Evolutionary conservation across 179 eudicot species (phyloP).

Genomic region (Pouteria campechiana): DNA sequence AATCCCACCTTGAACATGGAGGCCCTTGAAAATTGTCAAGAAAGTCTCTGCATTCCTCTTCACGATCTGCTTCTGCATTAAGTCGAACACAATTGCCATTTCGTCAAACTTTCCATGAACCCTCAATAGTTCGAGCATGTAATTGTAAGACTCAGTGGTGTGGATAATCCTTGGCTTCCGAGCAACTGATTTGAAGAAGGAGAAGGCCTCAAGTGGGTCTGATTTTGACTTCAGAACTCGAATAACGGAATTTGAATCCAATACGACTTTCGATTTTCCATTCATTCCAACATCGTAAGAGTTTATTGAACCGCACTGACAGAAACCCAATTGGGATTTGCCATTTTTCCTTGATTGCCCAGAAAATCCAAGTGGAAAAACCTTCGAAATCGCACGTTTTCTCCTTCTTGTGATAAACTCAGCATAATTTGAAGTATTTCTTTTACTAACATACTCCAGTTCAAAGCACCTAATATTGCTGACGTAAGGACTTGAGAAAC

Average conservation of each 20-base stretch:
- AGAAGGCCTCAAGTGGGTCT: conserved; percentile 36
- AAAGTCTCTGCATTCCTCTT: conserved; percentile 67
- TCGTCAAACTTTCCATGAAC: conserved; percentile 34
- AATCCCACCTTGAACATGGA: conserved; percentile 61
- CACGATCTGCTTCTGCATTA: conserved; percentile 82
- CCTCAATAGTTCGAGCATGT: conserved; percentile 73
- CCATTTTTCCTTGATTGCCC: conserved; percentile 31
- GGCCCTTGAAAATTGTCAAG: conserved; percentile 58
- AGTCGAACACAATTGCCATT: conserved; percentile 62
- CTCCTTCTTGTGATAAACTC: conserved; percentile 5
- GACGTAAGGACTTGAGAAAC: conserved; percentile 12
- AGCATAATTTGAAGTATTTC: conserved; percentile 4
- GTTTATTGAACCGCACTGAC: conserved; percentile 24
- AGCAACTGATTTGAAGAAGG: conserved; percentile 39
- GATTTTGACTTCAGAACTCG: conserved; percentile 32
- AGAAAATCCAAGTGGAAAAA: conserved; percentile 18
- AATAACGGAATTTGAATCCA: conserved; percentile 28
- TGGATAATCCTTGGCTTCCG: conserved; percentile 48
- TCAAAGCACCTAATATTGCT: conserved; percentile 7
- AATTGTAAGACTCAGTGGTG: conserved; percentile 76
- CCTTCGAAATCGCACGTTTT: conserved; percentile 9
- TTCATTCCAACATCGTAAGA: conserved; percentile 20
- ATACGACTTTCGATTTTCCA: conserved; percentile 12
- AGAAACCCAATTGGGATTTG: conserved; percentile 17
- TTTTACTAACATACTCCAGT: conserved; percentile 3